Conservation (phyloP, 306 rosid species). For the Rosa persica region DNA sequence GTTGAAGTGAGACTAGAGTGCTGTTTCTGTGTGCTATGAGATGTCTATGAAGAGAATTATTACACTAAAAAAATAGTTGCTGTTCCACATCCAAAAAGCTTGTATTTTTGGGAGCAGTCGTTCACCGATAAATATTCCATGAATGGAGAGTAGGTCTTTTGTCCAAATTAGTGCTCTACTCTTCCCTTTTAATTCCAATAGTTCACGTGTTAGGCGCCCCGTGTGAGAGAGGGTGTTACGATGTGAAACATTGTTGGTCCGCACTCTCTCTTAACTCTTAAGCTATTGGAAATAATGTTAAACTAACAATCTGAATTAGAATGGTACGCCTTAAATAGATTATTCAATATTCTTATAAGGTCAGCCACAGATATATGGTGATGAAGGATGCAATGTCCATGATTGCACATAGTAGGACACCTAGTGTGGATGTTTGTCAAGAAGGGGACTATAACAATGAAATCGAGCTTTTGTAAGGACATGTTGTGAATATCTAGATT, state of each 20-base stretch:
- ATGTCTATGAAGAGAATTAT: conserved; percentile 1
- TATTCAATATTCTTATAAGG: background rate
- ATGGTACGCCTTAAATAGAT: background rate
- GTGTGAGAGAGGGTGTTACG: no score
- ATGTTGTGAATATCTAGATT: background rate
- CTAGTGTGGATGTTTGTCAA: background rate
- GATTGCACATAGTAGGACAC: background rate
- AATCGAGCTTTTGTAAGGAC: background rate
- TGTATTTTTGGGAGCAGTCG: background rate
- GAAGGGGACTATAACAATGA: no score
- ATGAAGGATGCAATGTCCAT: background rate
- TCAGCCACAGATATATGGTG: background rate
- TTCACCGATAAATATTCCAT: background rate
- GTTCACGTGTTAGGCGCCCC: background rate
- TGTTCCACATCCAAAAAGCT: background rate
- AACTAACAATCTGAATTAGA: background rate
- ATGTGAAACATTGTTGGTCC: background rate
- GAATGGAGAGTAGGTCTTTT: background rate
- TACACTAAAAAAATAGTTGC: background rate
- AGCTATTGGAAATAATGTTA: background rate
- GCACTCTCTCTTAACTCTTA: background rate
- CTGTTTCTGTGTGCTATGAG: background rate
- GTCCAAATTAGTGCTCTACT: background rate
- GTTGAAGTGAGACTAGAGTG: background rate
- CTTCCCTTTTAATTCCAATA: background rate